These are phyloP conservation scores for Rhododendron griersonianum DNA, from an alignment of 148 eudicot species.

Conservation along the genomic window DNA sequence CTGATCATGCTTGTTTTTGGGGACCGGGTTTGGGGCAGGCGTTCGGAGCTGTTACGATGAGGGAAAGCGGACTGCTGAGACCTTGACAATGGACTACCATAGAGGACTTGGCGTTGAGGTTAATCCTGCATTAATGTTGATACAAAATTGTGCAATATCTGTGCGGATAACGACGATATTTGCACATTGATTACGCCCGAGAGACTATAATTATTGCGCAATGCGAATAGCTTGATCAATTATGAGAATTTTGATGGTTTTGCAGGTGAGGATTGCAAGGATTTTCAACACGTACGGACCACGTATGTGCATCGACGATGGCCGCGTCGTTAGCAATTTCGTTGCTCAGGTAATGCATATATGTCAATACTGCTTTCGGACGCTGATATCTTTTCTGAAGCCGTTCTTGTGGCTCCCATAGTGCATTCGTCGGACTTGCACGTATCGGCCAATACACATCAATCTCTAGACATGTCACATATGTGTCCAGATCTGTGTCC, in stretches of 20 bases:
- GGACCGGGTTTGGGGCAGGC: constrained; percentile 36
- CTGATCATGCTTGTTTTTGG: no score
- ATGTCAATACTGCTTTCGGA: constrained; percentile 16
- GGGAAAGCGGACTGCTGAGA: constrained; percentile 94
- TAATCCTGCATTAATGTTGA: background rate
- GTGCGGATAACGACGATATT: no score
- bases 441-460: background rate
- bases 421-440: background rate
- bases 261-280: constrained; percentile 94
- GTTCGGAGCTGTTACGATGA: constrained; percentile 97
- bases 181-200: background rate
- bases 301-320: constrained; percentile 97
- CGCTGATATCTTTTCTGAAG: no score
- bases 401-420: background rate
- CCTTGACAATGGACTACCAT: constrained; percentile 97
- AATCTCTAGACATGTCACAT: no score
- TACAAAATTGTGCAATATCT: background rate
- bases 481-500: no score
- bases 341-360: constrained; percentile 75
- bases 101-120: constrained; percentile 98
- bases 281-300: constrained; percentile 97
- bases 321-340: constrained; percentile 97
- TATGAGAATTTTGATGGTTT: background rate
- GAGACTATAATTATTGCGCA: no score
- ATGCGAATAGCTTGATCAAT: background rate